These are phyloP conservation scores for Wickerhamiella galacta DNA, from an alignment of 805 yeast genomes.

Conservation along the genomic window DNA sequence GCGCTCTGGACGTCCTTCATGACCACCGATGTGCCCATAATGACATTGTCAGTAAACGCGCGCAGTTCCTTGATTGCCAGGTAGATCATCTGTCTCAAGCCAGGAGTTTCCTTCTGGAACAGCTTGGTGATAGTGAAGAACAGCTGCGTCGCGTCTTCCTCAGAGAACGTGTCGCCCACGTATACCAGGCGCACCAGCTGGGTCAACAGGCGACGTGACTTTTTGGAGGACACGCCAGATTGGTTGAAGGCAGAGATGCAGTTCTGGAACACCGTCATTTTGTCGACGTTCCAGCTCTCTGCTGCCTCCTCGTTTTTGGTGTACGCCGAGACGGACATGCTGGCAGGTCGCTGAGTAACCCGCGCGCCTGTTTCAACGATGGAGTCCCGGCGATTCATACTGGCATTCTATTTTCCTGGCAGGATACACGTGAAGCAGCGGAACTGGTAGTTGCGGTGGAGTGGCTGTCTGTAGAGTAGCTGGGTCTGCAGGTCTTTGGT, in stretches of 20 bases:
- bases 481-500: too few relatives aligned
- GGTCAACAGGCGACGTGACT: constrained; percentile 69
- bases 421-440: too few relatives aligned
- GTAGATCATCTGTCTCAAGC: constrained; percentile 82
- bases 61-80: constrained; percentile 86
- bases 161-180: constrained; percentile 75
- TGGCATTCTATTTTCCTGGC: too few relatives aligned
- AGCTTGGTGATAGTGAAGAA: constrained; percentile 88
- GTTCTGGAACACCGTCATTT: constrained; percentile 94
- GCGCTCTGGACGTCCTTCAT: constrained; percentile 96
- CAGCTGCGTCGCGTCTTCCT: constrained; percentile 76
- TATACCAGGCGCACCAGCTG: constrained; percentile 68
- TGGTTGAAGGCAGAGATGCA: constrained; percentile 86
- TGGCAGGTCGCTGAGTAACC: constrained; percentile 1
- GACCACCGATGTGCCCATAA: constrained; percentile 95
- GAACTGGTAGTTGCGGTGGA: too few relatives aligned
- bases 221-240: constrained; percentile 72
- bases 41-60: constrained; percentile 68
- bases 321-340: constrained; percentile 32
- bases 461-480: too few relatives aligned
- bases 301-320: constrained; percentile 73
- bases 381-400: too few relatives aligned
- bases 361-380: too few relatives aligned
- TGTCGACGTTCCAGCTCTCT: constrained; percentile 65
- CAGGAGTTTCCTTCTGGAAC: constrained; percentile 79